These are phyloP conservation scores for Pelargonium cotyledonis DNA, from an alignment of 441 rosid genomes.

Conservation along the genomic window DNA sequence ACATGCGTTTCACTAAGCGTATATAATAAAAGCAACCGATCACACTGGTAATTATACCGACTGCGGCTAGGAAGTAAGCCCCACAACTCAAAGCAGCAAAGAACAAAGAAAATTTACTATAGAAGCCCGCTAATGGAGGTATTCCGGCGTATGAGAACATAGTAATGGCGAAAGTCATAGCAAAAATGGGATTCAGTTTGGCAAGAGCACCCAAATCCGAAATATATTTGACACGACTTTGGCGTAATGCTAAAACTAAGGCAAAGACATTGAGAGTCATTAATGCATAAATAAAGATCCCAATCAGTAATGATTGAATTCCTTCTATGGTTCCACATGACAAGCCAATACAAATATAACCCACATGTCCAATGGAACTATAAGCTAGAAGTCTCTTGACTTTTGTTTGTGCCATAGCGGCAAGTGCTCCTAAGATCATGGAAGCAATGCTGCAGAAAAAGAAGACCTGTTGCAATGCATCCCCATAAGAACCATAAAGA, in stretches of 20 bases:
- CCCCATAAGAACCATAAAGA: slow-evolving; percentile 6
- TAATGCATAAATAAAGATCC: slow-evolving; percentile 10
- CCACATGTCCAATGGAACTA: slow-evolving; percentile 17
- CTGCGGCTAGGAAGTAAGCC: background rate
- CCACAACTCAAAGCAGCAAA: background rate
- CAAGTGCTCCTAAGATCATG: slow-evolving; percentile 15
- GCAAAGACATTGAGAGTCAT: slow-evolving; percentile 8
- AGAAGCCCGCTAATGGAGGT: background rate
- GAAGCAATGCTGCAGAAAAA: slow-evolving; percentile 12
- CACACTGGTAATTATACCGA: background rate
- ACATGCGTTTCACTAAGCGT: background rate
- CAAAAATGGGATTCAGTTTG: background rate
- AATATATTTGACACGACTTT: slow-evolving; percentile 5
- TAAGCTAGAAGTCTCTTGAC: slow-evolving; percentile 16
- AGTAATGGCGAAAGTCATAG: background rate
- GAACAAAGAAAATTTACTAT: background rate
- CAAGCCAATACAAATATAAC: background rate
- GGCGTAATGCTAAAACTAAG: slow-evolving; percentile 1
- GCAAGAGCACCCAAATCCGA: slow-evolving; percentile 9
- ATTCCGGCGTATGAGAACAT: slow-evolving; percentile 1
- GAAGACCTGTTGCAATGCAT: background rate
- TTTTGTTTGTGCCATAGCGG: slow-evolving; percentile 2
- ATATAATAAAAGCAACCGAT: background rate
- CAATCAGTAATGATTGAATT: slow-evolving; percentile 2
- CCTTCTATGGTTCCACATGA: slow-evolving; percentile 7